Evolutionary conservation across 345 rosid species (phyloP), one percentile per base, ranked within the genome.

Genomic region (Eucalyptus decipiens): DNA sequence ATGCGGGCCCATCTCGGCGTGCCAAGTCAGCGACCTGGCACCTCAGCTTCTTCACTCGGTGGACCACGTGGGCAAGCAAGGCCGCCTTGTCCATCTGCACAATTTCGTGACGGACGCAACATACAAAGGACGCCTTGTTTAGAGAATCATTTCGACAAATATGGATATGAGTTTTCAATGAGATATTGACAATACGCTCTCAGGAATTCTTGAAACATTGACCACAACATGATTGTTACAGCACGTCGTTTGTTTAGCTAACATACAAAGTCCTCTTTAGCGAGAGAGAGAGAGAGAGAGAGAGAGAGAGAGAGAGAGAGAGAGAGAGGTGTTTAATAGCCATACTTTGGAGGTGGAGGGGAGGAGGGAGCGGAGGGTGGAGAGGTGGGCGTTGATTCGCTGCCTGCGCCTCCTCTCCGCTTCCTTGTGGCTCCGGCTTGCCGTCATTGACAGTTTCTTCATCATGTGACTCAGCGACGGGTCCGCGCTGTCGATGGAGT

Each of bases 51-150:
- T 90, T 94, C 92, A 95, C 92, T 90, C 91, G 95, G 72, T 91
- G 95, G 86, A 97, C 96, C 91, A 96, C 99, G 91, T 96, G 97
- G 42, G 98, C 98, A 37, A 96, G 93, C 94, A 96, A 92, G 54
- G 99, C 93, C 69, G 99, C 98, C 92, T 96, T 96, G 91, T 96
- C 97, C 80, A 95, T 96, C 98, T 95, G 91, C 87, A 65, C 15
- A 48, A 26, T 34, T 43, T 65, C 87, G 60, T 0, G 87, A 50
- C 87, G 58, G 40, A 16, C 87, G 21, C 87, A 50, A 51, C 45
- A 32, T 4, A 40, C 21, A 23, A 21, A 65, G 76, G 37, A n/a
- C 76, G 32, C 62, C 62, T 24, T 56, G 6, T 24, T 56, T 28
- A 13, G 69, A 13, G 34, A 62, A 30, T 62, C 34, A 3, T 62